A percentile compares a stretch with the other conserved stretches of the same genome.
Conservation (phyloP, 169 alveolate species). For the Plasmodium malariae region DNA sequence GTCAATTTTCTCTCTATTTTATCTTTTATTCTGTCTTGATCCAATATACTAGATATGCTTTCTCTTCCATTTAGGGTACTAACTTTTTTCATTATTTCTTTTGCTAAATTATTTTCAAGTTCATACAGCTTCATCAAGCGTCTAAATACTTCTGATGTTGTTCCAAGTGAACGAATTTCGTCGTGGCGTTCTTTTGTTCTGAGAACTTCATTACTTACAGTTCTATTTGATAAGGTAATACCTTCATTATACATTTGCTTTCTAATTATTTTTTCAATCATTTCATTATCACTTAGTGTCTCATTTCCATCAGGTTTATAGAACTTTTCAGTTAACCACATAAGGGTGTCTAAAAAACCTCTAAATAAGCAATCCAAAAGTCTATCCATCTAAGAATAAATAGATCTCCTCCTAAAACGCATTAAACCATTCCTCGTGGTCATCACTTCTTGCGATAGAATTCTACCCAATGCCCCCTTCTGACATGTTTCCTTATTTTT, state of each 20-base stretch:
- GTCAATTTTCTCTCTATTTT: conserved; percentile 8
- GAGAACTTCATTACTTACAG: conserved; percentile 36
- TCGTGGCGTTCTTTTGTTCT: conserved; percentile 47
- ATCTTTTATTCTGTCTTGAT: conserved; percentile 6
- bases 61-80: conserved; percentile 1
- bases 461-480: background rate
- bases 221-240: conserved; percentile 42
- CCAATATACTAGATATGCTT: conserved; percentile 1
- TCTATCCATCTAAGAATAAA: conserved; percentile 19
- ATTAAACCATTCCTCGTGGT: conserved; percentile 20
- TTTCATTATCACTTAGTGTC: background rate
- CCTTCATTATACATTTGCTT: conserved; percentile 40
- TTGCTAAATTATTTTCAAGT: conserved; percentile 21
- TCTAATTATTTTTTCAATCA: conserved; percentile 38
- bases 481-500: background rate
- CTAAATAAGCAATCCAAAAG: conserved; percentile 45
- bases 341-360: conserved; percentile 44
- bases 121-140: conserved; percentile 41
- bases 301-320: conserved; percentile 33
- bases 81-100: conserved; percentile 13
- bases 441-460: conserved; percentile 10
- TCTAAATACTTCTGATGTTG: conserved; percentile 18
- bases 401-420: conserved; percentile 19
- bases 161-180: conserved; percentile 25
- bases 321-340: conserved; percentile 33